A percentile compares a stretch with the other conserved stretches of the same genome.
phyloP scores from a whole-genome alignment of 2,329 filamentous ascomycete species.

The Ophiostoma sp. region DNA sequence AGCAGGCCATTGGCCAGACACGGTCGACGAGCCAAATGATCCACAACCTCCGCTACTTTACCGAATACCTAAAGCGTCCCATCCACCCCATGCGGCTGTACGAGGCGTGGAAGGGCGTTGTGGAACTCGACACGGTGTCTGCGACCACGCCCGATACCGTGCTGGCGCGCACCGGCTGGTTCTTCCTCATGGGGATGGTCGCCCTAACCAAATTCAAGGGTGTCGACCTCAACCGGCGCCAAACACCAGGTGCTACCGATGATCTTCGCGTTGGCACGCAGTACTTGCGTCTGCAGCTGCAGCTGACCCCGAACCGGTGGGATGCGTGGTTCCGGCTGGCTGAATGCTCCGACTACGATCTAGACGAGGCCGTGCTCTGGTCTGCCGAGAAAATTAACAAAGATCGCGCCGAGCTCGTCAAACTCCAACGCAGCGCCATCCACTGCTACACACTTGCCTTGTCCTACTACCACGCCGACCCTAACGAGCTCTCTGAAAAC shows the following conservation, averaged over 20 bases:
- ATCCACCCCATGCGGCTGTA: slow-evolving; percentile 81
- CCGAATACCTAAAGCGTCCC: slow-evolving; percentile 76
- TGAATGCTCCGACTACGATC: slow-evolving; percentile 82
- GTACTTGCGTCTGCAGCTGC: slow-evolving; percentile 78
- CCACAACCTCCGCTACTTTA: slow-evolving; percentile 84
- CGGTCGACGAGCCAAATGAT: slow-evolving; percentile 78
- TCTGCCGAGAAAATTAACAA: slow-evolving; percentile 90
- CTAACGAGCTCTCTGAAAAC: slow-evolving; percentile 39
- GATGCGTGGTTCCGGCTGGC: slow-evolving; percentile 88
- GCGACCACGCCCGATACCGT: slow-evolving; percentile 69
- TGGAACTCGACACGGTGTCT: slow-evolving; percentile 69
- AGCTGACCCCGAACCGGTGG: slow-evolving; percentile 80
- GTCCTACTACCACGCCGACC: slow-evolving; percentile 54
- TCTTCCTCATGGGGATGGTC: slow-evolving; percentile 85
- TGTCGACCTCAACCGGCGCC: slow-evolving; percentile 69
- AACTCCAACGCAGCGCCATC: slow-evolving; percentile 75
- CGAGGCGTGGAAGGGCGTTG: slow-evolving; percentile 74
- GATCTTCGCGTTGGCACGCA: slow-evolving; percentile 79
- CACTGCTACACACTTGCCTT: slow-evolving; percentile 71
- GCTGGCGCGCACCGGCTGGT: slow-evolving; percentile 83
- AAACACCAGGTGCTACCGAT: slow-evolving; percentile 76
- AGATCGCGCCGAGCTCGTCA: slow-evolving; percentile 70
- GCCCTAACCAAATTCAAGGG: slow-evolving; percentile 80
- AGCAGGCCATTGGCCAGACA: slow-evolving; percentile 76
- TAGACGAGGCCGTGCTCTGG: slow-evolving; percentile 87